Conservation (phyloP, 805 yeast genomes). For the Metahyphopichia silvanorum region DNA sequence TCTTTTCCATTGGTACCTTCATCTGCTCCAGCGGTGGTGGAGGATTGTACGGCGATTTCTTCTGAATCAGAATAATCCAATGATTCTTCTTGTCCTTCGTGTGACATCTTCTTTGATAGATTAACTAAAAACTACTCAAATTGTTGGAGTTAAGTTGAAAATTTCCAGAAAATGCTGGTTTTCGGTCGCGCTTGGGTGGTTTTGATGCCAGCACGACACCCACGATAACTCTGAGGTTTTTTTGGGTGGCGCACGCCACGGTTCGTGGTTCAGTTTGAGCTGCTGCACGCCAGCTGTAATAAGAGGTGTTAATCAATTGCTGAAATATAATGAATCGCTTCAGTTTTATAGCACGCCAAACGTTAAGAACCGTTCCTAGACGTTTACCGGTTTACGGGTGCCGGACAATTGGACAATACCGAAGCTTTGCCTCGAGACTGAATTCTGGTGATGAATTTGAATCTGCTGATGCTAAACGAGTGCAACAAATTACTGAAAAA, state of each 20-base stretch:
- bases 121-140: not conserved
- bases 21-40: constrained; percentile 33
- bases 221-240: too few species aligned
- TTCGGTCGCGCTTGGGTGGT: not conserved
- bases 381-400: too few species aligned
- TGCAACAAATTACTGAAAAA: constrained; percentile 12
- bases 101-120: constrained; percentile 54
- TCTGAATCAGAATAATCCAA: constrained; percentile 98
- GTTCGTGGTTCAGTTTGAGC: not conserved
- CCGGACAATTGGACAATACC: too few species aligned
- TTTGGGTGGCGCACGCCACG: not conserved
- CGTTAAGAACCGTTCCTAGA: too few species aligned
- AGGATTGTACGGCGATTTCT: constrained; percentile 71
- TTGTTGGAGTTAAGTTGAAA: not conserved
- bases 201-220: not conserved
- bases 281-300: too few species aligned
- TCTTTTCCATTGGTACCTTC: constrained; percentile 53
- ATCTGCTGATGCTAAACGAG: constrained; percentile 7
- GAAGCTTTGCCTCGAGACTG: constrained; percentile 7
- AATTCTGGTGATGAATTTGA: constrained; percentile 6
- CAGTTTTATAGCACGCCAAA: not conserved
- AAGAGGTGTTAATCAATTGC: not conserved
- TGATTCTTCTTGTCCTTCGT: constrained; percentile 98
- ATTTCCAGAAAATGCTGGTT: not conserved
- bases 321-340: too few species aligned